Evolutionary conservation across 768 basidiomycete species (phyloP).

Genomic region (Psilocybe sp.): DNA sequence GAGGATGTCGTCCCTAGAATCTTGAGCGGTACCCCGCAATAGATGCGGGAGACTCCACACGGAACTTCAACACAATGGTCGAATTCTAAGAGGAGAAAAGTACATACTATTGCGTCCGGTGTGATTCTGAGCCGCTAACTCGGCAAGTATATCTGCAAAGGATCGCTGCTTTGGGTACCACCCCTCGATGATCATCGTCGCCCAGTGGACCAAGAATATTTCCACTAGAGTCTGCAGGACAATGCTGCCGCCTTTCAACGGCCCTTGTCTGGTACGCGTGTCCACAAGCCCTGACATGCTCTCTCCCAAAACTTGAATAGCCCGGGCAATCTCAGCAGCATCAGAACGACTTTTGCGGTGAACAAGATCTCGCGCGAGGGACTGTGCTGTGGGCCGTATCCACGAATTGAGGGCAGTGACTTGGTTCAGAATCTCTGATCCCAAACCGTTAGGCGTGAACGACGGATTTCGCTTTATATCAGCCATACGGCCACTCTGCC

Average conservation of each 20-base stretch:
- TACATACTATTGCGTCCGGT: background rate
- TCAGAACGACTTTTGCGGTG: too few relatives aligned
- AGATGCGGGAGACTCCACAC: background rate
- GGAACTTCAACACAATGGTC: background rate
- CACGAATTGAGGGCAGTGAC: too few relatives aligned
- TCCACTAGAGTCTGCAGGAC: constrained; percentile 8
- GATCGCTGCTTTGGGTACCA: constrained; percentile 17
- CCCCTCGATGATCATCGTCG: constrained; percentile 15
- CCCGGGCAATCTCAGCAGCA: too few relatives aligned
- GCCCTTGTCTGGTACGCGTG: background rate
- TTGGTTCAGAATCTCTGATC: too few relatives aligned
- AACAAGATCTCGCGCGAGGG: too few relatives aligned
- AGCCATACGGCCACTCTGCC: too few relatives aligned
- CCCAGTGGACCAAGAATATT: constrained; percentile 18
- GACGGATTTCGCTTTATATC: too few relatives aligned
- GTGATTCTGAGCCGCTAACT: constrained; percentile 3
- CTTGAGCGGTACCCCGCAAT: constrained; percentile 3
- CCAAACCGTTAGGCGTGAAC: too few relatives aligned
- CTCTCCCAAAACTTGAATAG: background rate
- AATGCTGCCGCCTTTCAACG: background rate
- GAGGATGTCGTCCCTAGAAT: constrained; percentile 5
- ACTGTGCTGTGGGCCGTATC: too few relatives aligned
- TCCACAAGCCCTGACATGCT: background rate
- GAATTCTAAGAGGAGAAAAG: background rate
- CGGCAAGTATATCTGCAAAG: constrained; percentile 17